Percentiles rank a stretch among this genome's conserved stretches.
Conservation (phyloP, 192 early-diverging fungal genomes). For the Backusella circina region DNA sequence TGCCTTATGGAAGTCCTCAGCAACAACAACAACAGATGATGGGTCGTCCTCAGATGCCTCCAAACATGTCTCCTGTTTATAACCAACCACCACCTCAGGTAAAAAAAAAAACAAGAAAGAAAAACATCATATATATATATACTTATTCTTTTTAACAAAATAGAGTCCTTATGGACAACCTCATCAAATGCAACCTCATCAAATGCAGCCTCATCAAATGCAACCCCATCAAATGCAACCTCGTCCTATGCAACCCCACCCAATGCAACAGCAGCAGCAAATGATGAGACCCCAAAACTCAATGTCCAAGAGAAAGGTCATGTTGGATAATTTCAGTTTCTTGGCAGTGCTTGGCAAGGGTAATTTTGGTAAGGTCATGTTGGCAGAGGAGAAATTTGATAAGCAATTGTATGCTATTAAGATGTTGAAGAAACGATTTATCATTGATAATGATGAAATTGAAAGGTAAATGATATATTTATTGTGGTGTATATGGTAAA, state of each 20-base stretch:
- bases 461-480: conserved; percentile 74
- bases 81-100: conserved; percentile 7
- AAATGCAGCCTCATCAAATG: conserved; percentile 31
- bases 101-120: neutral
- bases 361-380: conserved; percentile 98
- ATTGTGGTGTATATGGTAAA: too few species aligned
- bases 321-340: conserved; percentile 89
- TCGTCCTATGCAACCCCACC: neutral
- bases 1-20: conserved; percentile 7
- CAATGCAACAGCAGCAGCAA: neutral
- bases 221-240: neutral
- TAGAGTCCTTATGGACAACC: conserved; percentile 15
- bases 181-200: conserved; percentile 45
- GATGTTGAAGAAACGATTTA: conserved; percentile 96
- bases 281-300: conserved; percentile 19
- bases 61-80: neutral
- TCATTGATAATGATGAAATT: conserved; percentile 97
- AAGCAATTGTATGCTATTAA: conserved; percentile 92
- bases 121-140: neutral
- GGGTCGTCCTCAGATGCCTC: neutral
- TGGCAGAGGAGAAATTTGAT: conserved; percentile 84
- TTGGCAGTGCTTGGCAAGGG: conserved; percentile 94
- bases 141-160: too few species aligned
- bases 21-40: conserved; percentile 4
- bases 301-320: conserved; percentile 55